phyloP scores from a whole-genome alignment of 31 red algal genomes.

The Bonnemaisonia californica region DNA sequence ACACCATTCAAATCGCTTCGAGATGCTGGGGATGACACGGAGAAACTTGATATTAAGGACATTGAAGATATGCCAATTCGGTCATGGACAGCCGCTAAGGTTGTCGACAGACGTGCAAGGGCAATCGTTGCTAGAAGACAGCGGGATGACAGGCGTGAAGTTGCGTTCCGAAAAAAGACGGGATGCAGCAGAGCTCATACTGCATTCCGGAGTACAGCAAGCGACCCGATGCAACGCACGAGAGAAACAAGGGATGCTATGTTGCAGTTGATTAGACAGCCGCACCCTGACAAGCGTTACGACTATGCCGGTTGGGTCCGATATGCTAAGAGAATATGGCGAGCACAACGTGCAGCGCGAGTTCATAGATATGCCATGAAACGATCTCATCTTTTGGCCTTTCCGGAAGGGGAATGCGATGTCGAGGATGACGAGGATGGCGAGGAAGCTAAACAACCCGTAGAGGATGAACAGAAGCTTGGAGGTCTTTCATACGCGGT shows the following conservation, averaged over 20 bases:
- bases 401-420: not conserved
- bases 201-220: constrained; percentile 14
- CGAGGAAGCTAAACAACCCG: not conserved
- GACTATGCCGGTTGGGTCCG: constrained; percentile 73
- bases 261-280: constrained; percentile 39
- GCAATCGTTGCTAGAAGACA: constrained; percentile 53
- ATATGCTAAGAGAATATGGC: constrained; percentile 79
- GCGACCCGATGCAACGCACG: constrained; percentile 28
- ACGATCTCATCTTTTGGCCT: not conserved
- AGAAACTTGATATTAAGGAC: constrained; percentile 57
- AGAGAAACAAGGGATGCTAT: constrained; percentile 38
- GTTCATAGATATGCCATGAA: constrained; percentile 60
- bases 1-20: constrained; percentile 37
- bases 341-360: constrained; percentile 63
- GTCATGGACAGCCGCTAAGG: constrained; percentile 41
- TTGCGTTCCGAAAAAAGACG: constrained; percentile 1
- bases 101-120: constrained; percentile 44
- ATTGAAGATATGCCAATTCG: constrained; percentile 62
- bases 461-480: not conserved
- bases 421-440: constrained; percentile 6
- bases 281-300: constrained; percentile 54
- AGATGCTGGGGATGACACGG: constrained; percentile 50
- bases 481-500: constrained; percentile 57
- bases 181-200: not conserved
- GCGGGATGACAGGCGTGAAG: constrained; percentile 16